Percentiles rank a stretch among this genome's conserved stretches.
Conservation (phyloP, 805 yeast species). For the Priceomyces castillae region DNA sequence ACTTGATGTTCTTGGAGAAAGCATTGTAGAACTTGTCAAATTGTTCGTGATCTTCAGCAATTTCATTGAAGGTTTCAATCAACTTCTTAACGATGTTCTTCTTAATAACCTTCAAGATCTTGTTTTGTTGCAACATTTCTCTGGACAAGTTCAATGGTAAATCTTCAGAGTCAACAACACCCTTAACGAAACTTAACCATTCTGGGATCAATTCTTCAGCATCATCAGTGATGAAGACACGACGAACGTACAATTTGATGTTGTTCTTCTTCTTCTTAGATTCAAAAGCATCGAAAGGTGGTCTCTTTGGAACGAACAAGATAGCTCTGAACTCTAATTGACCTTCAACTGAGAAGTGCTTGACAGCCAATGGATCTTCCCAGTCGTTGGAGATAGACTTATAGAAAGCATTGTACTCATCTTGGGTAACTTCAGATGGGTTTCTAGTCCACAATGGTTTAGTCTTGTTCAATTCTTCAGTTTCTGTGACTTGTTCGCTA, state of each 20-base stretch:
- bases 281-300: slow-evolving; percentile 98
- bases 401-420: slow-evolving; percentile 98
- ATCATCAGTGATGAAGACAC: slow-evolving; percentile 99
- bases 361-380: slow-evolving; percentile 99
- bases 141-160: slow-evolving; percentile 99
- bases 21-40: slow-evolving; percentile 98
- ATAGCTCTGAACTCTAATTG: slow-evolving; percentile 99
- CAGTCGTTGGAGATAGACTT: slow-evolving; percentile 99
- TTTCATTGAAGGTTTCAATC: slow-evolving; percentile 98
- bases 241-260: slow-evolving; percentile 97
- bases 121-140: slow-evolving; percentile 99
- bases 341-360: slow-evolving; percentile 99
- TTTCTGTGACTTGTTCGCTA: slow-evolving; percentile 90
- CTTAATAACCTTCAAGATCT: slow-evolving; percentile 98
- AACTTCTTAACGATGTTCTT: slow-evolving; percentile 98
- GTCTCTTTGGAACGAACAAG: slow-evolving; percentile 96
- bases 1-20: slow-evolving; percentile 95
- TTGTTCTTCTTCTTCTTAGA: slow-evolving; percentile 98
- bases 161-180: slow-evolving; percentile 99
- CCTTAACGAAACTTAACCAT: slow-evolving; percentile 95
- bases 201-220: slow-evolving; percentile 99
- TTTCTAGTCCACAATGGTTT: slow-evolving; percentile 99
- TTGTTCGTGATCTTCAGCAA: slow-evolving; percentile 98
- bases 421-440: slow-evolving; percentile 96
- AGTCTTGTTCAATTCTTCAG: slow-evolving; percentile 97